Evolutionary conservation across 1,139 yeast species (phyloP).

Genomic region (Pichia sp.): DNA sequence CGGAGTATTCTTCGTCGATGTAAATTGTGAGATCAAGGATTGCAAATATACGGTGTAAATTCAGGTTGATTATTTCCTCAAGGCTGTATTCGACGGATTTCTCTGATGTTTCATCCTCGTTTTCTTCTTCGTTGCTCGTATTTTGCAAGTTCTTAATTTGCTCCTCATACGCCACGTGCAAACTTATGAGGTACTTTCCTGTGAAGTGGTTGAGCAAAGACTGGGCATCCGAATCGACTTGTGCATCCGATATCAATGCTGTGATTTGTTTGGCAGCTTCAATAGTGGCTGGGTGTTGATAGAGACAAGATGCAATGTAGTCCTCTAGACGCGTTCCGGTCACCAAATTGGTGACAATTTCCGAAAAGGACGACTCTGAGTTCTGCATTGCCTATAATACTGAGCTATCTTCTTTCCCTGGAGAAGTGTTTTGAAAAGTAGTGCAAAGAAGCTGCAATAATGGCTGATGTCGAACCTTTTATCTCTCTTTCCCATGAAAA

Average conservation of each 20-base stretch:
- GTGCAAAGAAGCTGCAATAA: too few relatives aligned
- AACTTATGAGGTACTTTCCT: slow-evolving; percentile 1
- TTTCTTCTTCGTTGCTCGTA: neutral
- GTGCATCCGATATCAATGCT: neutral
- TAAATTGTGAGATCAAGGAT: slow-evolving; percentile 5
- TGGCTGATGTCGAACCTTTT: too few relatives aligned
- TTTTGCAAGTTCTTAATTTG: neutral
- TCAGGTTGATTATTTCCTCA: neutral
- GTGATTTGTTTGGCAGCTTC: neutral
- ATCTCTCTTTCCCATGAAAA: too few relatives aligned
- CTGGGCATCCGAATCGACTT: neutral
- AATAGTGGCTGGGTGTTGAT: neutral
- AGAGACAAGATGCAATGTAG: neutral
- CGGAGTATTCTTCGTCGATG: slow-evolving; percentile 1
- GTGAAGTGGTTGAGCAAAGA: slow-evolving; percentile 5
- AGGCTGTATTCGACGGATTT: neutral
- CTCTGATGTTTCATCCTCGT: neutral
- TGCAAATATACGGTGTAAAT: neutral
- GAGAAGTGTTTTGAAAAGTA: too few relatives aligned
- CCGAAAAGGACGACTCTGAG: neutral
- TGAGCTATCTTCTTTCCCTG: too few relatives aligned
- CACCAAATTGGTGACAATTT: neutral
- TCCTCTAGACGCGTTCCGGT: neutral
- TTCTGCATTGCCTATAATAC: neutral
- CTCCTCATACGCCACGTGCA: neutral